A percentile compares a stretch with the other conserved stretches of the same genome.
These are phyloP conservation scores for Trifolium subterraneum DNA, from an alignment of 306 rosid genomes.

Conservation along the genomic window DNA sequence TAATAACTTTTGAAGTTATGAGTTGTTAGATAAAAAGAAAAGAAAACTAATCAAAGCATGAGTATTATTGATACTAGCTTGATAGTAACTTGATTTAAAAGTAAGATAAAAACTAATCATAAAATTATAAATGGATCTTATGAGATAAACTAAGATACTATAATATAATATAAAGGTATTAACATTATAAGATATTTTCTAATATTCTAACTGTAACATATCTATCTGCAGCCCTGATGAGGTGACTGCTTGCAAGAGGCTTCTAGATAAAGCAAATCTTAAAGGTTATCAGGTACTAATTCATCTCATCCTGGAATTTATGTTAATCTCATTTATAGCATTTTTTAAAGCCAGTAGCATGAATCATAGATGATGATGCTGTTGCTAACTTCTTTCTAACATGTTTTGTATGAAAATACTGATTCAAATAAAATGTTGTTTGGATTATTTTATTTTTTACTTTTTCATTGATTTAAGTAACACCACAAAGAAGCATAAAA, in stretches of 20 bases:
- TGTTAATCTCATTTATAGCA: background rate
- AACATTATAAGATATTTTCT: no score
- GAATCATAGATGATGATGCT: slow-evolving; percentile 8
- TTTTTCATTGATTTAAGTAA: slow-evolving; percentile 32
- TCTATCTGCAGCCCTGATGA: slow-evolving; percentile 64
- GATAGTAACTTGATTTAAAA: no score
- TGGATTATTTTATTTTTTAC: background rate
- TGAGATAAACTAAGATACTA: no score
- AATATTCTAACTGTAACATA: no score
- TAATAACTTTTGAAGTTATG: background rate
- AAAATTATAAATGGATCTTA: no score
- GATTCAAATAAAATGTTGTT: slow-evolving; percentile 3
- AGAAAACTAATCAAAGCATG: no score
- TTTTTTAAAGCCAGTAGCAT: slow-evolving; percentile 1
- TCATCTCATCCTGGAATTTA: slow-evolving; percentile 10
- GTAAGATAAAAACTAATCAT: no score
- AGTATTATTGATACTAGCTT: no score
- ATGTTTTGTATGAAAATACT: background rate
- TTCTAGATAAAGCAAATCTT: slow-evolving; percentile 68
- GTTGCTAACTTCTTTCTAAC: background rate
- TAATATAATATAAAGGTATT: no score
- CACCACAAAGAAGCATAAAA: slow-evolving; percentile 27
- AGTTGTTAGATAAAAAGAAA: no score
- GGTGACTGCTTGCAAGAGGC: slow-evolving; percentile 69
- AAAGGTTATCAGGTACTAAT: slow-evolving; percentile 81